These are phyloP conservation scores for Melampsora americana DNA, from an alignment of 1,284 basidiomycete species.

Conservation along the genomic window DNA sequence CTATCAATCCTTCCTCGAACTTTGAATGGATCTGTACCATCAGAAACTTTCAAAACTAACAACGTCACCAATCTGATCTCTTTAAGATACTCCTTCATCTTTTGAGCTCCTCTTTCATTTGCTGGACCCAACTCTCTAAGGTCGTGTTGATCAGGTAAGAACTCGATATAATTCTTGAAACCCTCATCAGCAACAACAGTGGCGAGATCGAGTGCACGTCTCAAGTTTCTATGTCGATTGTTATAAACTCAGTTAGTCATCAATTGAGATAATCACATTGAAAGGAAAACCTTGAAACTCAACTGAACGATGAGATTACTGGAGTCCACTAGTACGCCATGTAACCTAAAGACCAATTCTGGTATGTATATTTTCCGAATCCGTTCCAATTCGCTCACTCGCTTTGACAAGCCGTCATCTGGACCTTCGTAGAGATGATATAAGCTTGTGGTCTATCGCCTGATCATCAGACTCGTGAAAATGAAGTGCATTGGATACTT, in stretches of 20 bases:
- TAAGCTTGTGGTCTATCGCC: too few relatives aligned
- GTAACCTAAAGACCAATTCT: conserved; percentile 81
- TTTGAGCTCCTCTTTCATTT: not conserved
- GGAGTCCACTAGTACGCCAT: conserved; percentile 69
- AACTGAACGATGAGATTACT: conserved; percentile 66
- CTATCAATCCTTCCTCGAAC: not conserved
- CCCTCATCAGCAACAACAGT: conserved; percentile 84
- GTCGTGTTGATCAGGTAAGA: conserved; percentile 63
- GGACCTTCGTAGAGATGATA: not conserved
- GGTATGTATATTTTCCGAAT: conserved; percentile 87
- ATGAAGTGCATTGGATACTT: conserved; percentile 21
- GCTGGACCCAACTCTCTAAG: conserved; percentile 47
- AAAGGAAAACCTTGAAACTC: not conserved
- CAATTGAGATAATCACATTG: not conserved
- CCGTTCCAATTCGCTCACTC: conserved; percentile 68
- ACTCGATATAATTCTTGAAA: conserved; percentile 81
- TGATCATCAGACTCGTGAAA: not conserved
- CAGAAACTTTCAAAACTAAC: conserved; percentile 27
- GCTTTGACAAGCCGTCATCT: conserved; percentile 58
- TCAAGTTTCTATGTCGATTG: conserved; percentile 66
- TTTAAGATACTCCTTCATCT: conserved; percentile 39
- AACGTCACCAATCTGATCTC: conserved; percentile 25
- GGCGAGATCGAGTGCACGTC: conserved; percentile 69
- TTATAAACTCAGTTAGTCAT: too few relatives aligned
- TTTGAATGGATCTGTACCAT: not conserved